Base-by-base conservation (phyloP, 164 flowering plant species). In the Chimonanthus salicifolius region DNA sequence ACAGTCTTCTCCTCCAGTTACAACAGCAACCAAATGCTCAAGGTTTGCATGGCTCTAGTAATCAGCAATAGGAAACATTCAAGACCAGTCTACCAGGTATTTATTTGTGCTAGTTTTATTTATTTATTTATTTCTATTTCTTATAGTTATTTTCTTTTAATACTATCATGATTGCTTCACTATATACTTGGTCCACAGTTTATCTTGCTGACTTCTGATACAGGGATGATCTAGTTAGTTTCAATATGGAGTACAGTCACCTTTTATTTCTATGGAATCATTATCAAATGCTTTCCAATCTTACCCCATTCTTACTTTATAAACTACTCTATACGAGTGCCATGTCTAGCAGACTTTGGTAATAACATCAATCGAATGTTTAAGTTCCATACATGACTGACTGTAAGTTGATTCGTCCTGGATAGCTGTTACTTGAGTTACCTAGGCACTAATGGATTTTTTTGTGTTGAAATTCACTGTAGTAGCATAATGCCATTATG, bases 1-100 rank as follows among this genome's bases (percentile, higher is more conserved):
- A 97, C 21, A 89, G 73, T 78, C 91, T 96, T 46, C 94, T 96
- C 6, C 84, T 83, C 45, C 93, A 91, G 81, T 87, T 96, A 76
- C 94, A 92, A 75, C 94, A 91, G 78, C 88, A 87, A 76, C 72
- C 82, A 64, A 82, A 72, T 67, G 72, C 83, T 71, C 87, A 87
- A 75, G 77, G 77, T 6, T 82, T 81, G 49, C 85, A 79, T 54
- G 89, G 88, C 11, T 72, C 90, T 76, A 85, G 88, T 70, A 78
- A 80, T 78, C 83, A 85, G 62, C 84, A 76, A 67, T 84, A 75
- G 82, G 64, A 18, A 16, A 64, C 75, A 48, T 47, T 43, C 33
- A 33, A 33, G 33, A 33, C 33, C 33, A 33, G 33, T 33, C 1
- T 58, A 64, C 65, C 74, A 82, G 89, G 92, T 88, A 86, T 64